phyloP scores from a whole-genome alignment of 169 alveolate genomes.

The Theileria sp. region DNA sequence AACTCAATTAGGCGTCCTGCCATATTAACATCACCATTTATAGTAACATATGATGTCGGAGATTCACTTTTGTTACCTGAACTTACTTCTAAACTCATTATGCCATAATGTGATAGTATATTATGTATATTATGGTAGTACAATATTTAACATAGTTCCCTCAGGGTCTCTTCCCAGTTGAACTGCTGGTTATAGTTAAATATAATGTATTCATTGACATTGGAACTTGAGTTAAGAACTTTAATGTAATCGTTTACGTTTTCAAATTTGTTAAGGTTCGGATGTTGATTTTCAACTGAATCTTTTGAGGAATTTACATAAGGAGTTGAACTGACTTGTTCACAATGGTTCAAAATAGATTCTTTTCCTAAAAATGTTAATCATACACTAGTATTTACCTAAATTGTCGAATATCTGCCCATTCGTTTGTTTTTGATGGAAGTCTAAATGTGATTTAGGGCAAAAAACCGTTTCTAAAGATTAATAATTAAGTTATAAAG shows the following conservation, averaged over 20 bases:
- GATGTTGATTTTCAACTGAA: background rate
- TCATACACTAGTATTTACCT: background rate
- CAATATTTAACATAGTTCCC: constrained; percentile 14
- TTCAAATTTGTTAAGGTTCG: background rate
- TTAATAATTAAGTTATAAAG: background rate
- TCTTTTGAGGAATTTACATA: background rate
- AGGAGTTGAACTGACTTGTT: background rate
- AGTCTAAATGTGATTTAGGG: background rate
- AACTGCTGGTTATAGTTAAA: constrained; percentile 38
- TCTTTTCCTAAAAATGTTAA: background rate
- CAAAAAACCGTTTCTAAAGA: background rate
- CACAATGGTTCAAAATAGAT: background rate
- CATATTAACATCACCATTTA: constrained; percentile 51
- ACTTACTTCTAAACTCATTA: constrained; percentile 22
- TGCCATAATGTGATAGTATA: constrained; percentile 2
- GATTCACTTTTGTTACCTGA: constrained; percentile 61
- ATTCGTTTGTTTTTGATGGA: background rate
- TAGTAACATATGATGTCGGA: constrained; percentile 44
- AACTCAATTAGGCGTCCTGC: constrained; percentile 34
- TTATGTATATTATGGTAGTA: background rate
- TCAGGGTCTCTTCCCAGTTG: constrained; percentile 46
- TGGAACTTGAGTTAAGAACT: constrained; percentile 8
- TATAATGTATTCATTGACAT: constrained; percentile 49
- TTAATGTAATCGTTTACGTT: background rate
- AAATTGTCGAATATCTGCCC: background rate